These are phyloP conservation scores for Didymella lethalis DNA, from an alignment of 2,329 filamentous ascomycete species.

Conservation along the genomic window DNA sequence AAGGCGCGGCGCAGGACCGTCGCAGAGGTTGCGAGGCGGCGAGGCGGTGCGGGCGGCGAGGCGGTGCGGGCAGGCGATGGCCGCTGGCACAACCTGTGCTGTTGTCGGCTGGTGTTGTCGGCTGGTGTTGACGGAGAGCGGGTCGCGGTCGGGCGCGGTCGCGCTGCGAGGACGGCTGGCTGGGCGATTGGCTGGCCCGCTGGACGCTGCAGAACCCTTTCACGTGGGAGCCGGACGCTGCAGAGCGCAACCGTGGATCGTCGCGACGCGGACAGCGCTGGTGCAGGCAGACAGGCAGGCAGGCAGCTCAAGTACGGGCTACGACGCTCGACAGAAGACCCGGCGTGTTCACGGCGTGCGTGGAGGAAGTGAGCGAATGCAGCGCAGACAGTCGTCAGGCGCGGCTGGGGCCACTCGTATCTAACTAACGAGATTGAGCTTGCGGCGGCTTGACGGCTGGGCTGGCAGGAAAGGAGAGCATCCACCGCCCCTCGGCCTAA, in stretches of 20 bases:
- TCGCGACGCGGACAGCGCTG: not conserved
- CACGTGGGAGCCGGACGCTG: conserved; percentile 23
- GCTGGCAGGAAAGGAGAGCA: conserved; percentile 23
- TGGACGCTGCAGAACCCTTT: conserved; percentile 14
- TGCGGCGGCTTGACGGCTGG: conserved; percentile 1
- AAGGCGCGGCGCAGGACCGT: conserved; percentile 5
- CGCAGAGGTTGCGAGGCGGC: conserved; percentile 3
- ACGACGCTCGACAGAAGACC: conserved; percentile 22
- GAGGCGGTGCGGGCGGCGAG: conserved; percentile 9
- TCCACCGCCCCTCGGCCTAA: conserved; percentile 23
- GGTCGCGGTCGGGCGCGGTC: conserved; percentile 11
- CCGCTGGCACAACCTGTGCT: conserved; percentile 4
- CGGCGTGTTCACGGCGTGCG: conserved; percentile 38
- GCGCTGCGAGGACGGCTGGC: conserved; percentile 4
- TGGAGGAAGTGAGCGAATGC: conserved; percentile 31
- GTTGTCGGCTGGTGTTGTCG: conserved; percentile 17
- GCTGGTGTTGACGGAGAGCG: conserved; percentile 1
- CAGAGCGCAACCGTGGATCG: not conserved
- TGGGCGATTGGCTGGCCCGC: conserved; percentile 1
- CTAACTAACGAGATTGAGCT: conserved; percentile 16
- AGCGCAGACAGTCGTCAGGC: conserved; percentile 31
- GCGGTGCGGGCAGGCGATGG: conserved; percentile 13
- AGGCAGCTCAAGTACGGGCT: not conserved
- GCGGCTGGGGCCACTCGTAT: conserved; percentile 34
- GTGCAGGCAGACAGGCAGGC: not conserved